Evolutionary conservation across 2,329 filamentous ascomycete genomes (phyloP), one percentile per base, ranked within the genome.

Genomic region (Pseudogymnoascus sp.): DNA sequence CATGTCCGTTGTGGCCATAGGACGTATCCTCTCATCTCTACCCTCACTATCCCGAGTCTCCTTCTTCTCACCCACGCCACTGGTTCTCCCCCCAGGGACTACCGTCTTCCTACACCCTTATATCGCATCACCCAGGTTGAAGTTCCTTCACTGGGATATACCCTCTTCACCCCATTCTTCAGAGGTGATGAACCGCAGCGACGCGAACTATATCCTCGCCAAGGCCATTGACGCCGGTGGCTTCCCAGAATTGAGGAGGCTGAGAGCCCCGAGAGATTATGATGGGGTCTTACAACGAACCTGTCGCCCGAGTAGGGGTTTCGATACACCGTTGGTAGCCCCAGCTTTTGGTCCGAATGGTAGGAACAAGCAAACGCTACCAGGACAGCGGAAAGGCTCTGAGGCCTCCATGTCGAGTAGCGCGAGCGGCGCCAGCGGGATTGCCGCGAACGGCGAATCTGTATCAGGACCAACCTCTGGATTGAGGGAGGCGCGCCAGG

Each of bases 231-330:
- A 74, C 4, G 79, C 81, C 1, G 76, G 76, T 4, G 84, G 84
- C 0, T 90, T 92, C 68, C 89, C 89, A 0, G 71, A 75, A 0
- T 78, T 92, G 8, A 77, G 76, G 8, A 76, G 71, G 1, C 74
- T 92, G 15, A 83, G 89, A 61, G 79, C 84, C 0, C 89, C 88
- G 1, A 84, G 84, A 63, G 89, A 92, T 66, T 82, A 87, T 1
- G 82, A 89, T 4, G 89, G 88, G 27, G 67, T 83, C 6, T 84
- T 92, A 65, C 89, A 92, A 73, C 75, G 78, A 1, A 79, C 91
- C 1, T 92, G 89, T 72, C 81, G 80, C 44, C 71, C 70, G 25
- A 63, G 63, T 15, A 62, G 66, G n/a, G 63, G 63, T 5, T 71
- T 71, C 17, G 70, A 71, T 15, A 36, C 44, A 25, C 44, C 60